A percentile compares a stretch with the other conserved stretches of the same genome.
These are phyloP conservation scores for Aspergillus texensis DNA, from an alignment of 2,329 filamentous ascomycete genomes.

Conservation along the genomic window DNA sequence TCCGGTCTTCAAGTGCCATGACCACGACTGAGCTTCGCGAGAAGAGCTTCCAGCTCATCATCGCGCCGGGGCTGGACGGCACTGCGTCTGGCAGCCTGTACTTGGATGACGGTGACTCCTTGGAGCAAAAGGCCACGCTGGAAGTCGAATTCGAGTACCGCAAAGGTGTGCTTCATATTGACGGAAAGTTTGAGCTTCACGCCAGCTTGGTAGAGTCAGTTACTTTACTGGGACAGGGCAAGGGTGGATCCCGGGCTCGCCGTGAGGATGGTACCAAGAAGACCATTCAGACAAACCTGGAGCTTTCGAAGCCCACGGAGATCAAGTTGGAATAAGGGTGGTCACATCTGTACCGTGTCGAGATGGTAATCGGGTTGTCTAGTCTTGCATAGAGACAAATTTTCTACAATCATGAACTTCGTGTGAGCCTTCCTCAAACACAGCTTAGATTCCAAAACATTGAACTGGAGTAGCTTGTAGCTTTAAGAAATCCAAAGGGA, in stretches of 20 bases:
- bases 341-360: background rate
- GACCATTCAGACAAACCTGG: slow-evolving; percentile 26
- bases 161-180: slow-evolving; percentile 43
- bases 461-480: background rate
- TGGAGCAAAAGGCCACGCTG: slow-evolving; percentile 60
- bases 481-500: background rate
- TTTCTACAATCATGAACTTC: background rate
- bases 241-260: slow-evolving; percentile 15
- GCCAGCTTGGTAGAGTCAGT: slow-evolving; percentile 37
- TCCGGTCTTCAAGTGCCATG: slow-evolving; percentile 56
- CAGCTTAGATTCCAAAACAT: background rate
- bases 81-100: slow-evolving; percentile 70
- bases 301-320: slow-evolving; percentile 16
- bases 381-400: background rate
- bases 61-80: slow-evolving; percentile 66
- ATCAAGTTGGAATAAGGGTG: slow-evolving; percentile 17
- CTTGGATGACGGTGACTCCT: slow-evolving; percentile 73
- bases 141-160: slow-evolving; percentile 64
- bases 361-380: background rate
- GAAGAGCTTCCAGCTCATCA: slow-evolving; percentile 69
- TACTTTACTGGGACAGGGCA: slow-evolving; percentile 33
- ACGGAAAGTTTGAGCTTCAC: slow-evolving; percentile 32
- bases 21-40: slow-evolving; percentile 63
- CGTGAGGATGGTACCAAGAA: slow-evolving; percentile 23
- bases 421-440: background rate